phyloP scores from a whole-genome alignment of 352 stramenopile genomes.

The Thalassiosira oceanica region DNA sequence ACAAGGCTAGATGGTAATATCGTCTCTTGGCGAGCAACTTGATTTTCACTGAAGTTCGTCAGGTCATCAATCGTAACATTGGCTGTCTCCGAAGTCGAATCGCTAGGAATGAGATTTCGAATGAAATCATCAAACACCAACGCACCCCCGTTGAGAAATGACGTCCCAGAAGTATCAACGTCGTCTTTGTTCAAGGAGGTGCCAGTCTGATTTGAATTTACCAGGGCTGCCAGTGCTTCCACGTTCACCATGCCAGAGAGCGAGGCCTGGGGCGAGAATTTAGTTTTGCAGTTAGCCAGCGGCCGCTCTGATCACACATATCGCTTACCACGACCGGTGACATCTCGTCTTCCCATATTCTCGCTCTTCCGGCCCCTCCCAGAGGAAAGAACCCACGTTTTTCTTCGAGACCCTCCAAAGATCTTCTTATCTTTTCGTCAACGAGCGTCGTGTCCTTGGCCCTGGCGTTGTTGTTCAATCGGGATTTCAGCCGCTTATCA shows the following conservation, averaged over 20 bases:
- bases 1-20: conserved; percentile 43
- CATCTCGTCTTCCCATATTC: neutral
- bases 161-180: no score
- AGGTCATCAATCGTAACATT: conserved; percentile 41
- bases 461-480: no score
- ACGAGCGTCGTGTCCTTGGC: no score
- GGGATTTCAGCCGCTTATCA: no score
- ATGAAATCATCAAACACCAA: conserved; percentile 32
- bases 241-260: conserved; percentile 52
- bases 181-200: conserved; percentile 10
- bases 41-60: conserved; percentile 22
- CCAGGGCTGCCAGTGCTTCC: conserved; percentile 39
- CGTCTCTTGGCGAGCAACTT: conserved; percentile 19
- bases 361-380: no score
- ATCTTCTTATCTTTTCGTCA: no score
- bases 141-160: no score
- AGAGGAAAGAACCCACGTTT: no score
- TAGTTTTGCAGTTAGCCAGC: no score
- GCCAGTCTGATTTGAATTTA: conserved; percentile 27
- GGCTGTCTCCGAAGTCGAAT: conserved; percentile 14
- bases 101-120: conserved; percentile 21
- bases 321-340: neutral
- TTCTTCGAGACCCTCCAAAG: no score
- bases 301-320: no score
- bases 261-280: no score